Evolutionary conservation across 768 basidiomycete species (phyloP).

Genomic region (Cubamyces lactineus): DNA sequence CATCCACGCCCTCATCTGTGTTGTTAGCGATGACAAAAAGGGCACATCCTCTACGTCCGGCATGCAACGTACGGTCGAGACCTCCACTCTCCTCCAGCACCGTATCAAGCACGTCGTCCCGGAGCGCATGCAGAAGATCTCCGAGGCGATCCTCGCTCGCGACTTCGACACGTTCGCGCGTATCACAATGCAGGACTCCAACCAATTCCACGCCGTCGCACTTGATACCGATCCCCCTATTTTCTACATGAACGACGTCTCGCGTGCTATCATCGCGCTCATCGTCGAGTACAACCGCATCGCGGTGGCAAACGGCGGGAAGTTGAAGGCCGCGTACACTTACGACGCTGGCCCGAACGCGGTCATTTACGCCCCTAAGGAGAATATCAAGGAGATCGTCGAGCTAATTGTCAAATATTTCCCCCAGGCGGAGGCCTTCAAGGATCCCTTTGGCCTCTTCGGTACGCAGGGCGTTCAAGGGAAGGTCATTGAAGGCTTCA

Average conservation of each 20-base stretch:
- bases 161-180: conserved; percentile 90
- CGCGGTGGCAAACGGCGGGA: conserved; percentile 55
- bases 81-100: conserved; percentile 83
- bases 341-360: conserved; percentile 99
- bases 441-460: conserved; percentile 75
- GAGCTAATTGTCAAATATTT: conserved; percentile 81
- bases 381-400: conserved; percentile 79
- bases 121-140: conserved; percentile 79
- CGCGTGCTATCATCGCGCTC: conserved; percentile 87
- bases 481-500: conserved; percentile 70
- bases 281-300: conserved; percentile 93
- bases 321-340: conserved; percentile 93
- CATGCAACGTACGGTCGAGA: conserved; percentile 98
- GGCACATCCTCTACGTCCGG: conserved; percentile 93
- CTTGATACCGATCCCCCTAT: conserved; percentile 98
- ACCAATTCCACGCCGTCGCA: conserved; percentile 98
- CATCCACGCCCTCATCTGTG: conserved; percentile 95
- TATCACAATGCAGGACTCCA: conserved; percentile 97
- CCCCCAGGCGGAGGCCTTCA: conserved; percentile 78
- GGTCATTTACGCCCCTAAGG: conserved; percentile 87
- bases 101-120: conserved; percentile 90
- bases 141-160: conserved; percentile 70
- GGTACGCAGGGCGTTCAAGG: conserved; percentile 48
- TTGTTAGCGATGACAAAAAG: conserved; percentile 96
- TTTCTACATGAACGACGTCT: conserved; percentile 99